A percentile compares a stretch with the other conserved stretches of the same genome.
These are phyloP conservation scores for Sambucus nigra DNA, from an alignment of 129 eudicot species.

Conservation along the genomic window DNA sequence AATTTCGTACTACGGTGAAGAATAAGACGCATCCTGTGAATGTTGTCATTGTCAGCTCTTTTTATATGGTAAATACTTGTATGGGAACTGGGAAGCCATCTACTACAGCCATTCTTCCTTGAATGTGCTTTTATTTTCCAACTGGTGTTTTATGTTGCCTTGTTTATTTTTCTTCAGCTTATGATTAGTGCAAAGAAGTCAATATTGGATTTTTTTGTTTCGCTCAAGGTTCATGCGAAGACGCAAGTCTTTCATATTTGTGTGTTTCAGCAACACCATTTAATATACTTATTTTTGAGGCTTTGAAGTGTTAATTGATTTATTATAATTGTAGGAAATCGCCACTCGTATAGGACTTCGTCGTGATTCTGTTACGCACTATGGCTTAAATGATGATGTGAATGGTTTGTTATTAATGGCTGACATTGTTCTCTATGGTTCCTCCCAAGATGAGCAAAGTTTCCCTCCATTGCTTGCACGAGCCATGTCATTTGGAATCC, in stretches of 20 bases:
- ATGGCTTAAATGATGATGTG: slow-evolving; percentile 64
- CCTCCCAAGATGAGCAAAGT: slow-evolving; percentile 84
- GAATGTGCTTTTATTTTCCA: background rate
- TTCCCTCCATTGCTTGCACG: slow-evolving; percentile 77
- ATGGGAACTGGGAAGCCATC: background rate
- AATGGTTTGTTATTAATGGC: slow-evolving; percentile 58
- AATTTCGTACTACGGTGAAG: no score
- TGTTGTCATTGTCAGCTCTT: no score
- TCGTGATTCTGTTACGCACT: slow-evolving; percentile 67
- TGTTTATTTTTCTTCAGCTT: background rate
- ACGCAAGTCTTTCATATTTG: background rate
- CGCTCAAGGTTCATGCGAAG: background rate
- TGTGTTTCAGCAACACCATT: background rate
- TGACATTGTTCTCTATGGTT: slow-evolving; percentile 76
- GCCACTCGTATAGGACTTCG: slow-evolving; percentile 61
- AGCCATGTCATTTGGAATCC: slow-evolving; percentile 89
- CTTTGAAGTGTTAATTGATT: slow-evolving; percentile 2
- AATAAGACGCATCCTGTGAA: no score
- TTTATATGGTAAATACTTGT: background rate
- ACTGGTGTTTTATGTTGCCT: background rate
- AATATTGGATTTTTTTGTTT: background rate
- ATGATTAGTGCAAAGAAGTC: background rate
- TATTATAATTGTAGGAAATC: slow-evolving; percentile 40
- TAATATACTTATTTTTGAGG: background rate
- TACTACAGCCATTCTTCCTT: background rate